Evolutionary conservation across 192 early-diverging fungal genomes (phyloP).

Genomic region (Mortierella alpina): DNA sequence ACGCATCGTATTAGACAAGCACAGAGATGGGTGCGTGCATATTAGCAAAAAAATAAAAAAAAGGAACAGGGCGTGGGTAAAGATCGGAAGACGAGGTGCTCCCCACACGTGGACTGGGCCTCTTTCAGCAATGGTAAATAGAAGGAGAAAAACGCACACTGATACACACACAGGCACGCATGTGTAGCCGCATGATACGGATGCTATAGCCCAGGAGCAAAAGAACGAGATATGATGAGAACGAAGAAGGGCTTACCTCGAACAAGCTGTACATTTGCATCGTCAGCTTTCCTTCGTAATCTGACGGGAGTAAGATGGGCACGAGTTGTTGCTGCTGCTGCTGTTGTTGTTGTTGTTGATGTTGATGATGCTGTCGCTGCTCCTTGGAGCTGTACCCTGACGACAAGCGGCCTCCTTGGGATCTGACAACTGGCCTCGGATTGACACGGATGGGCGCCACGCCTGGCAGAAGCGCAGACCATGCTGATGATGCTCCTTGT

Average conservation of each 20-base stretch:
- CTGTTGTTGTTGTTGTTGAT: background rate
- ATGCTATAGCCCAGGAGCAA: too few relatives aligned
- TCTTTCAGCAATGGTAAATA: too few relatives aligned
- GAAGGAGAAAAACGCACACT: too few relatives aligned
- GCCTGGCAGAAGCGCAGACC: constrained; percentile 23
- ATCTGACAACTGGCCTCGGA: constrained; percentile 8
- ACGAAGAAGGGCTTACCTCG: constrained; percentile 35
- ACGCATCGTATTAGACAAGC: too few relatives aligned
- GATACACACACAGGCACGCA: too few relatives aligned
- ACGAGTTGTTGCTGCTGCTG: constrained; percentile 22
- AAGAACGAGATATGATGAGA: too few relatives aligned
- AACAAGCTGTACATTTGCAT: constrained; percentile 71
- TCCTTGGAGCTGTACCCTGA: constrained; percentile 1
- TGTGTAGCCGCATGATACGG: too few relatives aligned
- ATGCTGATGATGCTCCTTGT: constrained; percentile 12
- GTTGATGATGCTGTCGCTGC: constrained; percentile 18
- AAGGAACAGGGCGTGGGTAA: too few relatives aligned
- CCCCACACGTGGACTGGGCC: too few relatives aligned
- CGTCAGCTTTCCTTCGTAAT: constrained; percentile 59
- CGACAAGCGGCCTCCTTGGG: background rate
- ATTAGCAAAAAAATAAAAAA: background rate
- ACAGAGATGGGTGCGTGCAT: background rate
- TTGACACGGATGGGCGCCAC: constrained; percentile 34
- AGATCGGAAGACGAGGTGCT: too few relatives aligned
- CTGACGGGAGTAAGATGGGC: constrained; percentile 36